Conservation (phyloP, 768 basidiomycete genomes). For the Rhodosporidiobolus sp. region DNA sequence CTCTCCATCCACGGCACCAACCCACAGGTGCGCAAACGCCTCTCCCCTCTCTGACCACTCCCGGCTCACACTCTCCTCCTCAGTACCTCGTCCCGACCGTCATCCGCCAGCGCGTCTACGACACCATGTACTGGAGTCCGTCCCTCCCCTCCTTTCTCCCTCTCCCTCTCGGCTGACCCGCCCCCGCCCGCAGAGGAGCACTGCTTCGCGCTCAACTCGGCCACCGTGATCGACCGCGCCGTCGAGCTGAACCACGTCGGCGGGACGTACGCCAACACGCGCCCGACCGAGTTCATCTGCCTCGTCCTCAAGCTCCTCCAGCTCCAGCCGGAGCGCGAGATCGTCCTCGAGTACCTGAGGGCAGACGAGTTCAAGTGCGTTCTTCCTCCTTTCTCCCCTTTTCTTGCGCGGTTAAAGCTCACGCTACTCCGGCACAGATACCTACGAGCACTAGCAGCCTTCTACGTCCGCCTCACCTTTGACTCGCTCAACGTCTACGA, state of each 20-base stretch:
- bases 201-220: conserved; percentile 94
- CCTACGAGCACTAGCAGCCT: conserved; percentile 81
- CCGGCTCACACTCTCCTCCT: neutral
- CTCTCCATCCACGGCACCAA: conserved; percentile 92
- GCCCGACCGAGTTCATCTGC: conserved; percentile 89
- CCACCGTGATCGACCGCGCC: conserved; percentile 88
- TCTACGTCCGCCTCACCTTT: conserved; percentile 96
- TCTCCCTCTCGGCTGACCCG: neutral
- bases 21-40: conserved; percentile 67
- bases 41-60: neutral
- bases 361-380: conserved; percentile 98
- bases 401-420: neutral
- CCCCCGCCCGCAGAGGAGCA: conserved; percentile 62
- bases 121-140: conserved; percentile 78
- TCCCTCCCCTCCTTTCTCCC: neutral
- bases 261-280: conserved; percentile 91
- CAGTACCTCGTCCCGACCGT: conserved; percentile 80
- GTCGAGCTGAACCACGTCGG: conserved; percentile 77
- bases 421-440: conserved; percentile 64
- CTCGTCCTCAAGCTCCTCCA: conserved; percentile 90
- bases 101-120: conserved; percentile 92
- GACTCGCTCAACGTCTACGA: conserved; percentile 85
- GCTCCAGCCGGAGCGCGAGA: conserved; percentile 97
- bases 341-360: conserved; percentile 85
- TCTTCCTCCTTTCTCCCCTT: neutral